These are phyloP conservation scores for Haematococcus lacustris DNA, from an alignment of 139 green algal genomes.

Conservation along the genomic window DNA sequence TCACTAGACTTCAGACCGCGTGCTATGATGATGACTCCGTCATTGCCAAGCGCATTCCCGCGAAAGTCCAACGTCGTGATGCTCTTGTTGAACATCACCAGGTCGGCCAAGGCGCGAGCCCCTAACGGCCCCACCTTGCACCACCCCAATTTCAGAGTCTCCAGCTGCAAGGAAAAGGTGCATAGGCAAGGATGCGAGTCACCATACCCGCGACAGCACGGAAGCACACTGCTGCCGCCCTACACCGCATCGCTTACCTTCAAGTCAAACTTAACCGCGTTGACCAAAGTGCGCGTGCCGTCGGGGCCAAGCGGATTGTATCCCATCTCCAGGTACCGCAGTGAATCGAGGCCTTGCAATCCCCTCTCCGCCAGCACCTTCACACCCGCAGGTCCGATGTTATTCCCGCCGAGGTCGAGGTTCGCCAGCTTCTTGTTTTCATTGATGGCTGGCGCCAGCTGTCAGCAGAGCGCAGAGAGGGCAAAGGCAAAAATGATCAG, in stretches of 20 bases:
- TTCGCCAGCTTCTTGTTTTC: slow-evolving; percentile 46
- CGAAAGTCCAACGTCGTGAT: slow-evolving; percentile 75
- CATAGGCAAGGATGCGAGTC: too few relatives aligned
- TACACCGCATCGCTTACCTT: too few relatives aligned
- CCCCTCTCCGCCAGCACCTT: slow-evolving; percentile 46
- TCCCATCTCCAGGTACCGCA: slow-evolving; percentile 75
- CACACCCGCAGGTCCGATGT: slow-evolving; percentile 53
- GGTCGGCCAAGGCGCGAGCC: slow-evolving; percentile 71
- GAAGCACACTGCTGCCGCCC: too few relatives aligned
- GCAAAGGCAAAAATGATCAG: not conserved
- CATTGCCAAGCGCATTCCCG: slow-evolving; percentile 84
- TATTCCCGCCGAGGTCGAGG: slow-evolving; percentile 95
- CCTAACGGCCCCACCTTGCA: slow-evolving; percentile 89
- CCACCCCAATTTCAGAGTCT: slow-evolving; percentile 86
- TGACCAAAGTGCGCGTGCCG: slow-evolving; percentile 66
- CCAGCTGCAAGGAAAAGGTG: too few relatives aligned
- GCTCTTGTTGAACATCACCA: slow-evolving; percentile 86
- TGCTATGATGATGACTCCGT: slow-evolving; percentile 62
- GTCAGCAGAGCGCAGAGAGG: not conserved
- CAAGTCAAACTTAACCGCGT: slow-evolving; percentile 83
- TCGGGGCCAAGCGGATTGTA: slow-evolving; percentile 90
- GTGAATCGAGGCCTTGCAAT: slow-evolving; percentile 51
- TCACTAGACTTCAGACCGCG: slow-evolving; percentile 36
- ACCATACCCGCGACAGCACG: too few relatives aligned
- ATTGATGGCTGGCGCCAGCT: slow-evolving; percentile 20